Base-by-base conservation (phyloP, 2,329 filamentous ascomycete genomes). In the Cercospora sesami region DNA sequence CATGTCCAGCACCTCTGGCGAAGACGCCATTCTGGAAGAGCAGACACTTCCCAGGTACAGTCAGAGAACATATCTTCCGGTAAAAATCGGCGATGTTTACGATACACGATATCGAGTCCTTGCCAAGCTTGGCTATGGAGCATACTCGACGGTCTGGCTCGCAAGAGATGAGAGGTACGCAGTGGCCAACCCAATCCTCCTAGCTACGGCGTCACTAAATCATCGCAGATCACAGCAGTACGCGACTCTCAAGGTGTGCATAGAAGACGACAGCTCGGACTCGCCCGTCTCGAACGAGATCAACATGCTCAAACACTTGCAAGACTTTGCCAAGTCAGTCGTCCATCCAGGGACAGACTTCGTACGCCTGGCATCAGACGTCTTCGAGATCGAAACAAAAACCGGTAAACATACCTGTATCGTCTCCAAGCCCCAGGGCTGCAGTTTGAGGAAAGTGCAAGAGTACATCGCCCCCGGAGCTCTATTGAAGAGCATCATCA, bases 81-180 rank as follows among this genome's bases (percentile, higher is more conserved):
- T 80, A 59, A 65, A 59, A 1, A 77, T 80, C 4, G 79, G 79
- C 16, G 64, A 80, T 16, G 57, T 79, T 0, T 66, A 79, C 53
- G 31, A 75, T 6, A 58, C 53, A 1, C 75, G 71, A n/a, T 82
- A 81, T 68, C 75, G 79, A 61, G 72, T 80, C 48, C 71, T 81
- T 8, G 76, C 75, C 51, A 83, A 83, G 69, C 75, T 83, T 10
- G 81, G 81, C 51, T 81, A 78, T 68, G 81, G 81, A 12, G 73
- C 72, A 36, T 36, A 36, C 31, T 36, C 31, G 31, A 36, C 31
- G 3, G 31, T 36, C 31, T 36, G 31, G 31, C 31, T 36, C 12
- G 31, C 31, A 5, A 36, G 31, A 36, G 31, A 36, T 36, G 31
- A 36, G 31, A 36, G 12, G 31, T 36, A 36, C 31, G 31, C 28